Conservation (phyloP, 2,329 filamentous ascomycete species). For the Bipolaris bicolor region DNA sequence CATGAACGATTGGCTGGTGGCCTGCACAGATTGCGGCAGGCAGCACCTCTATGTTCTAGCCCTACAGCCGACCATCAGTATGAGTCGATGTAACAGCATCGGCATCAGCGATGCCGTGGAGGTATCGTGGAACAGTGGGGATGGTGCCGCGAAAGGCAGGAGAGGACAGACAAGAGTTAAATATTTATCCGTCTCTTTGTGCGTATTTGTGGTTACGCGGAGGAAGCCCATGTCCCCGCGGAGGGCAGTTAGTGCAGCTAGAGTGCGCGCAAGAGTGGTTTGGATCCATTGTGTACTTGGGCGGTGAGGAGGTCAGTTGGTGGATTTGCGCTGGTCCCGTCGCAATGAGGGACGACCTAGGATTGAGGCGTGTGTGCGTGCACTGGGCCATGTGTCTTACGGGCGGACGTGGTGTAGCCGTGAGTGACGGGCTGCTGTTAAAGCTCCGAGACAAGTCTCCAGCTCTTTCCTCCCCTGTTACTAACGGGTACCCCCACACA, state of each 20-base stretch:
- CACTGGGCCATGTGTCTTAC: neutral
- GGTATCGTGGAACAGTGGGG: neutral
- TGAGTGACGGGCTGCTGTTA: neutral
- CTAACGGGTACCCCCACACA: neutral
- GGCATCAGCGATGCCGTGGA: neutral
- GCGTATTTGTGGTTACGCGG: neutral
- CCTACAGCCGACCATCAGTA: neutral
- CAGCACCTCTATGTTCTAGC: neutral
- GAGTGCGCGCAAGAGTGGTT: neutral
- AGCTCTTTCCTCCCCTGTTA: constrained; percentile 1
- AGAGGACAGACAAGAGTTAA: neutral
- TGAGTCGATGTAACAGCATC: neutral
- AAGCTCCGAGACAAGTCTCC: constrained; percentile 2
- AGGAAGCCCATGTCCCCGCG: neutral
- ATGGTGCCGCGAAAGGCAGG: neutral
- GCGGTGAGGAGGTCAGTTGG: neutral
- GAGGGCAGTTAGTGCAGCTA: neutral
- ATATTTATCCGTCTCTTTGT: neutral
- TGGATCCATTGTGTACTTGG: neutral
- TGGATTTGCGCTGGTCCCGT: neutral
- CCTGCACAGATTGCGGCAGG: neutral
- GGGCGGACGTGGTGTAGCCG: neutral
- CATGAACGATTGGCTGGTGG: neutral
- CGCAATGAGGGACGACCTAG: neutral
- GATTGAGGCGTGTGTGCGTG: neutral